Conservation (phyloP, 2,329 filamentous ascomycete species). For the Pyrenophora graminea region DNA sequence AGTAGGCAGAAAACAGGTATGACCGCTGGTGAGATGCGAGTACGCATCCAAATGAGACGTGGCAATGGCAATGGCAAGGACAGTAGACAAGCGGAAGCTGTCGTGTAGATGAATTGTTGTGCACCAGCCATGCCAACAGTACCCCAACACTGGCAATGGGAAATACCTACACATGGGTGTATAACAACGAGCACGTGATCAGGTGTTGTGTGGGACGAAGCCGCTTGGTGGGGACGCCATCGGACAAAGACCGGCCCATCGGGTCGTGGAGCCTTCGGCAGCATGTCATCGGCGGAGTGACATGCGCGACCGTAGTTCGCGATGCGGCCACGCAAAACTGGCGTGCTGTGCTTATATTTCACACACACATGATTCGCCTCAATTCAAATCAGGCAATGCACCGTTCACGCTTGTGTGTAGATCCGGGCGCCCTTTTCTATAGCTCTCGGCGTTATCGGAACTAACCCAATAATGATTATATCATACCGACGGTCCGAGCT, state of each 20-base stretch:
- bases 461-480: constrained; percentile 14
- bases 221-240: background rate
- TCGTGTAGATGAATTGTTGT: too few species aligned
- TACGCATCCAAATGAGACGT: too few species aligned
- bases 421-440: too few species aligned
- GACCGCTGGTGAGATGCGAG: too few species aligned
- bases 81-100: too few species aligned
- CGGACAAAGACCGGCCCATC: constrained; percentile 4
- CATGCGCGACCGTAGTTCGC: background rate
- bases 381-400: background rate
- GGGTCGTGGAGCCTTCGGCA: constrained; percentile 1
- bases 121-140: too few species aligned
- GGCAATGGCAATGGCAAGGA: too few species aligned
- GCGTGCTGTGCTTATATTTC: background rate
- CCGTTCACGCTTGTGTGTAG: background rate
- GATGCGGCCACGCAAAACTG: background rate
- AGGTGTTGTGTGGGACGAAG: background rate
- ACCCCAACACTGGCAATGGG: too few species aligned
- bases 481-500: constrained; percentile 17
- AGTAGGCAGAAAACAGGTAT: too few species aligned
- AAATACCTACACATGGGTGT: too few species aligned
- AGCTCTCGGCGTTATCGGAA: constrained; percentile 11
- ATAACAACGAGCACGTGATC: background rate
- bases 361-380: background rate
- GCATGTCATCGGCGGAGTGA: too few species aligned